Conservation (phyloP, 257 asterid species). For the Ligustrum vulgare region DNA sequence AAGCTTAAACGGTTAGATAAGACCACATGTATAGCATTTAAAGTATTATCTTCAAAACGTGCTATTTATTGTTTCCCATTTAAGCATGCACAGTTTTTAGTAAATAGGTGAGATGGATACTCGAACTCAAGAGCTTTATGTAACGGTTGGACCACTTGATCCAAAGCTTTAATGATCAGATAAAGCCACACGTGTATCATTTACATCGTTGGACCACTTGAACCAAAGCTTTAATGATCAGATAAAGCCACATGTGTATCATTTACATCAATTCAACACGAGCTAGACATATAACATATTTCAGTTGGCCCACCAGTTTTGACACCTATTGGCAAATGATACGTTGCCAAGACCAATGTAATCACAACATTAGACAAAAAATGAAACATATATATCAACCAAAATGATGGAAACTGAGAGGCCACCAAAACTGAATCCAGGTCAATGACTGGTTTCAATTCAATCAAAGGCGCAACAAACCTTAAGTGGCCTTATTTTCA, state of each 20-base stretch:
- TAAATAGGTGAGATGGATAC: not conserved
- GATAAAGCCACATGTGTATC: not conserved
- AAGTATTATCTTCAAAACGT: not conserved
- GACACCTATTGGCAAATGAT: not conserved
- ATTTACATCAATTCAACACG: not conserved
- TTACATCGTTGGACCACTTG: not conserved
- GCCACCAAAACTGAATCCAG: not conserved
- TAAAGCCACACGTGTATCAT: not conserved
- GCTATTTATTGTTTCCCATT: not conserved
- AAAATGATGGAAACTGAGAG: not conserved
- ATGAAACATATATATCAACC: not conserved
- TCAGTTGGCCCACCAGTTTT: not conserved
- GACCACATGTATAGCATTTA: not conserved
- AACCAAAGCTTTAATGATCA: not conserved
- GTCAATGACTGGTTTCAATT: not conserved
- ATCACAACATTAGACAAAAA: not conserved
- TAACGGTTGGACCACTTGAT: not conserved
- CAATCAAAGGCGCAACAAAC: not conserved
- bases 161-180: not conserved
- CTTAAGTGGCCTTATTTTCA: not conserved
- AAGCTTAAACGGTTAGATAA: not conserved
- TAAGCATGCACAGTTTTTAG: not conserved
- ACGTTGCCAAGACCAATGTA: not conserved
- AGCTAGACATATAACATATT: not conserved
- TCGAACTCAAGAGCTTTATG: not conserved